Evolutionary conservation across 805 yeast genomes (phyloP).

Genomic region (Saccharomyces kudriavzevii): DNA sequence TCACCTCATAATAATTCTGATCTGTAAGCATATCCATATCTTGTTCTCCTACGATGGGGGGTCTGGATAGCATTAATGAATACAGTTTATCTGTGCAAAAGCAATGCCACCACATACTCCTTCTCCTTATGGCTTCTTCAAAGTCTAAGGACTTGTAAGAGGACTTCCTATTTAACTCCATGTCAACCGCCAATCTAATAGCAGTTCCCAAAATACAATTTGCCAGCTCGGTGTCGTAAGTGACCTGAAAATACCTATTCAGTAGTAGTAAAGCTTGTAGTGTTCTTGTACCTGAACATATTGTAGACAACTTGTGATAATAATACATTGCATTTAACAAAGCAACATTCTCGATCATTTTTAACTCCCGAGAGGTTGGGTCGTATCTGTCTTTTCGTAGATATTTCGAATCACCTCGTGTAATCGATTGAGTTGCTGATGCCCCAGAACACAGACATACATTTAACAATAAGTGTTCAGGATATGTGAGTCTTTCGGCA

Average conservation of each 20-base stretch:
- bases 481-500: conserved; percentile 13
- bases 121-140: conserved; percentile 33
- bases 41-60: conserved; percentile 16
- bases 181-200: conserved; percentile 45
- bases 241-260: conserved; percentile 31
- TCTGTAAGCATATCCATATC: conserved; percentile 18
- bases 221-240: conserved; percentile 36
- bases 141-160: conserved; percentile 31
- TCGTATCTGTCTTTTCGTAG: conserved; percentile 16
- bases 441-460: conserved; percentile 19
- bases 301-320: conserved; percentile 42
- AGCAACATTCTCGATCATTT: conserved; percentile 25
- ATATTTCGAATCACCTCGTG: conserved; percentile 11
- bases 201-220: conserved; percentile 38
- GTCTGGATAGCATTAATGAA: conserved; percentile 17
- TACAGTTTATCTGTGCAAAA: conserved; percentile 16
- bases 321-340: conserved; percentile 40
- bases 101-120: conserved; percentile 43
- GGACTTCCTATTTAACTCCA: conserved; percentile 50
- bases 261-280: conserved; percentile 47
- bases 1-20: conserved; percentile 14
- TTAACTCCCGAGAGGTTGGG: conserved; percentile 19
- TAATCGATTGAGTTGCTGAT: conserved; percentile 10
- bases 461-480: conserved; percentile 22
- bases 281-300: conserved; percentile 45